Percentiles rank a stretch among this genome's conserved stretches.
These are phyloP conservation scores for Fusarium sp. DNA, from an alignment of 2,329 filamentous ascomycete species.

Conservation along the genomic window DNA sequence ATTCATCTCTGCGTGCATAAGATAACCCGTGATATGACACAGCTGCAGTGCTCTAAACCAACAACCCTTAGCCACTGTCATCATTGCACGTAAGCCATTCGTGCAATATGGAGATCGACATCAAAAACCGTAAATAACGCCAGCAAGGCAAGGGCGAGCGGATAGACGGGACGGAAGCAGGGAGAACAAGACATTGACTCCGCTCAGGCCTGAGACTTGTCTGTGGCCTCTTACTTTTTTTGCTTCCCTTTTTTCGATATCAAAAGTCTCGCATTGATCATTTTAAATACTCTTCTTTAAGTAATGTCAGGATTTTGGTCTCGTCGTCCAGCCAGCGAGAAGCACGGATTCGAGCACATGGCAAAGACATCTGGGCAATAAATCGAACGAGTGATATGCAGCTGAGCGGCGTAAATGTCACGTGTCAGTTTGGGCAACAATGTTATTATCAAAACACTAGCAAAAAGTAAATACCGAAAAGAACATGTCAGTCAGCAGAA, in stretches of 20 bases:
- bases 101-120: background rate
- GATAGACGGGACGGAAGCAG: slow-evolving; percentile 15
- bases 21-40: background rate
- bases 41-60: background rate
- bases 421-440: background rate
- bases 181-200: slow-evolving; percentile 26
- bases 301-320: slow-evolving; percentile 2
- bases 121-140: slow-evolving; percentile 3
- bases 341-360: slow-evolving; percentile 19
- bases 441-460: background rate
- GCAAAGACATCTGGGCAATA: background rate
- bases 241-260: background rate
- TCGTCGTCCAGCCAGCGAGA: slow-evolving; percentile 30
- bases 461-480: background rate
- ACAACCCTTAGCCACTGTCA: background rate
- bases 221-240: background rate
- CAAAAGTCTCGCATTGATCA: background rate
- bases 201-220: slow-evolving; percentile 3
- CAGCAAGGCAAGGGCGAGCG: background rate
- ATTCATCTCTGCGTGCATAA: background rate
- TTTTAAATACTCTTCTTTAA: background rate
- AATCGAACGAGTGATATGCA: slow-evolving; percentile 6
- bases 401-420: background rate
- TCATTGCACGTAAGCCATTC: background rate
- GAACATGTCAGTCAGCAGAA: background rate